Evolutionary conservation across 345 rosid genomes (phyloP).

Genomic region (Xanthoceras sorbifolium): DNA sequence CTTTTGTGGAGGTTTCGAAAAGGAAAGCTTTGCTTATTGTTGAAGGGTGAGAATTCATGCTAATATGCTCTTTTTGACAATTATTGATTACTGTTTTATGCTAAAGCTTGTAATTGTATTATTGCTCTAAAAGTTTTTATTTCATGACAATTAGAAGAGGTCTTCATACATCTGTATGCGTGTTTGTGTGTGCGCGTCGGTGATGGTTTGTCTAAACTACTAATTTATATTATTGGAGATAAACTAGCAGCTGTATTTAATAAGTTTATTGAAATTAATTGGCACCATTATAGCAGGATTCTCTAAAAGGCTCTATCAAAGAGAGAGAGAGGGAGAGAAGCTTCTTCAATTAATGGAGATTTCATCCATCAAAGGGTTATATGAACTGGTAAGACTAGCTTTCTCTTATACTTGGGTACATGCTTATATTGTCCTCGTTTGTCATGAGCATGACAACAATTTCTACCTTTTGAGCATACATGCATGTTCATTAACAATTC

Average conservation of each 20-base stretch:
- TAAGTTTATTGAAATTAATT: background rate
- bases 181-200: background rate
- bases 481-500: too few relatives aligned
- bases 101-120: background rate
- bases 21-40: constrained; percentile 18
- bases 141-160: background rate
- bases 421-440: too few relatives aligned
- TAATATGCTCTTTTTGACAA: background rate
- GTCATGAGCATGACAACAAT: too few relatives aligned
- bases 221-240: background rate
- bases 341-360: constrained; percentile 48
- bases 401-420: background rate
- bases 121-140: too few relatives aligned
- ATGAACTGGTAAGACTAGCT: constrained; percentile 45
- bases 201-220: background rate
- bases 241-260: background rate
- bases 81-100: background rate
- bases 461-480: too few relatives aligned
- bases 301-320: constrained; percentile 1
- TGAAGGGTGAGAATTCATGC: constrained; percentile 16
- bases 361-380: constrained; percentile 41
- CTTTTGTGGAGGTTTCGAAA: constrained; percentile 33
- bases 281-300: constrained; percentile 18
- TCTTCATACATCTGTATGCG: background rate
- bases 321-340: constrained; percentile 23